Base-by-base conservation (phyloP, 2,329 filamentous ascomycete genomes). In the Pseudogymnoascus sp. region DNA sequence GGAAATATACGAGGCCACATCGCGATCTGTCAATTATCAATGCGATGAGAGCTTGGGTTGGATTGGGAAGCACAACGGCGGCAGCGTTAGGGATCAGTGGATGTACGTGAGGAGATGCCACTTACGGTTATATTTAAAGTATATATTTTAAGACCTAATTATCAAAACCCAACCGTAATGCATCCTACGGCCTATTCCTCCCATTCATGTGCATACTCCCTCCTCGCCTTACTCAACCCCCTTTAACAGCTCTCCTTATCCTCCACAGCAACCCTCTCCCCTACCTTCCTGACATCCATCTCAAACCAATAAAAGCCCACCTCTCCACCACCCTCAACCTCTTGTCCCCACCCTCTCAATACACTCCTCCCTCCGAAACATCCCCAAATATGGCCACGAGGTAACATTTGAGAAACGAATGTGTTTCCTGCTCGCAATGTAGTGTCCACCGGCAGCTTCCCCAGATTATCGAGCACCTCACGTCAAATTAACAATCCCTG, bases 31-130 rank as follows among this genome's bases (percentile, higher is more conserved):
- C 63, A 10, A 71, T 72, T 26, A 65, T 72, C 16, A 71, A 71
- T 65, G 70, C 69, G 12, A 72, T 71, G 70, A 70, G 70, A 61
- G 62, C 61, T 29, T 72, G 69, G 70, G 67, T 71, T 58, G 70
- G 70, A 2, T 65, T 72, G 52, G 62, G 63, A 6, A 58, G 60
- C 21, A 69, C 67, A 2, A 71, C 65, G 16, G 69, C 66, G 7
- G 63, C 62, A 29, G 64, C 59, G 6, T 61, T 71, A 43, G 70
- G 70, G 37, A 71, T 71, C 60, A 23, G 68, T 10, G 66, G 69
- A 5, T 71, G 69, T 61, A 59, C 31, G 11, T 41, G 11, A 41
- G 16, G 3, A 10, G 8, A 19, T 41, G 38, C 19, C 38, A 3
- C 16, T 41, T 11, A 41, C 3, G 38, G 16, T 11, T 11, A 41